Base-by-base conservation (phyloP, 257 asterid species). In the Solanum verrucosum region DNA sequence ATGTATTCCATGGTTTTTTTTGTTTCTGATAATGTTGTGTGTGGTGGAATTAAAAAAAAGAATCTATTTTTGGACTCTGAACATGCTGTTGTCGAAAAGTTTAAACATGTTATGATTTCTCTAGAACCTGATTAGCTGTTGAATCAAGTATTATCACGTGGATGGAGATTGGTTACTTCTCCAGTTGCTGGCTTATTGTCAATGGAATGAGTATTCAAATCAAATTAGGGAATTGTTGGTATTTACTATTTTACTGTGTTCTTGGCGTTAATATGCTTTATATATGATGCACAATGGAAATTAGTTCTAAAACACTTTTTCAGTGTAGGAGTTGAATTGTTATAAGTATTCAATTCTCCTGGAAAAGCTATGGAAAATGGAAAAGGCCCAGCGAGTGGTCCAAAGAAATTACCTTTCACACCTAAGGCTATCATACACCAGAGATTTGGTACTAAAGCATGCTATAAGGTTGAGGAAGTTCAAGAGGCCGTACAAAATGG, bases 381-480 rank as follows among this genome's bases (percentile, higher is more conserved):
- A 88, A 90, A 31, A 35, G 11, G 86, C 42, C 75, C 89, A 38
- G 90, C 90, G 65, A 84, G 79, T 84, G 91, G 92, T 81, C 73
- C 90, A 20, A 95, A 93, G 91, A 94, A 93, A 93, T 31, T 91
- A 84, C 15, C 93, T 81, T 44, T 92, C 91, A 92, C 99, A 4
- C 97, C 99, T n/a, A 96, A 96, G 92, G 95, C 98, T 27, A 89
- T 96, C 63, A 95, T 96, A 90, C 85, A 93, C 94, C 98, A 95
- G 87, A 95, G 84, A 87, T 96, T 91, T 88, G 98, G 98, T 83
- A 89, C 79, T 83, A 92, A 93, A 87, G 99, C 99, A 44, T 60
- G 52, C 87, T 96, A 93, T 90, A 91, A 75, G 90, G 96, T 94
- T 23, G 99, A 96, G 91, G 99, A 95, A 92, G 97, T 96, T 56